Evolutionary conservation across 1,284 basidiomycete genomes (phyloP), one percentile per base, ranked within the genome.

Genomic region (Boletus nobilissimus): DNA sequence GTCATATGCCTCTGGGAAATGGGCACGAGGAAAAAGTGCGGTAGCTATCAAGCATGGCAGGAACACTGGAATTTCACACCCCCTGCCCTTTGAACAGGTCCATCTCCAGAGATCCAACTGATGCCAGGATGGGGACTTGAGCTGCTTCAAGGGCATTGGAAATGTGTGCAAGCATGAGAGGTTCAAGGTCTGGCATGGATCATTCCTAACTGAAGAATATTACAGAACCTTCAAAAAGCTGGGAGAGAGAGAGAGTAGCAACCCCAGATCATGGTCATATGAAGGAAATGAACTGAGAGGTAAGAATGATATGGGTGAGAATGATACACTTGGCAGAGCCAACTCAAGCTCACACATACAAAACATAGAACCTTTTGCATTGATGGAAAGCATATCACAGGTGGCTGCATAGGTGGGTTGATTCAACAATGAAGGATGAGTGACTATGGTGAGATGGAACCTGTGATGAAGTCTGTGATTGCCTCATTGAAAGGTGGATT

Each of bases 351-450:
- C 24, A 66, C 48, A 65, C n/a, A 8, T 46, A 32, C 38, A 38
- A 72, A 32, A 57, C 18, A 14, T 22, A 78, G 77, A 71, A 18
- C 43, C n/a, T 79, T 80, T 62, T 68, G 75, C 36, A n/a, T 16
- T 29, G 75, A 80, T 29, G 75, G 75, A n/a, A 43, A 48, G 13
- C 46, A 77, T 4, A 29, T 79, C 8, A 46, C 48, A 7, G 36
- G 72, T 34, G 65, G 62, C 26, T 74, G 66, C 62, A 39, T 26
- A 19, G 70, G 75, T 64, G 67, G 67, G 26, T 72, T 62, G 24
- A 68, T 73, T 48, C 70, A 51, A 39, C 60, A 26, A n/a, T 79
- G 78, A 78, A 80, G 51, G 26, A 18, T 54, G 16, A 46, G 29
- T 24, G 64, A 73, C 34, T 38, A 69, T 36, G 5, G 32, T 38